Evolutionary conservation across 2,329 filamentous ascomycete species (phyloP).

Genomic region (Bipolaris sorokiniana): DNA sequence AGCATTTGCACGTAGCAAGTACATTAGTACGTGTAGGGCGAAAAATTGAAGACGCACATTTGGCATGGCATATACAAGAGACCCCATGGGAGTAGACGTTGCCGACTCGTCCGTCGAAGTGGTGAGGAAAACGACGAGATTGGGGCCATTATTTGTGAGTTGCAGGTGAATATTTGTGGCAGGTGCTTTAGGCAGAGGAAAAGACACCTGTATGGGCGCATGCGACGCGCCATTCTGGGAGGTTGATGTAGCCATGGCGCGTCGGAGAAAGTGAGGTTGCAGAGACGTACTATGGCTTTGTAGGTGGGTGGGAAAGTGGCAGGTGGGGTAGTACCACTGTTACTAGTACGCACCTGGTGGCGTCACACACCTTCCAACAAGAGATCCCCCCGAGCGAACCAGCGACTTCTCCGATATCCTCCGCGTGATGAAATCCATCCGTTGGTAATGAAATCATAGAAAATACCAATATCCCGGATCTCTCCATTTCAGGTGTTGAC

Average conservation of each 20-base stretch:
- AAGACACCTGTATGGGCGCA: constrained; percentile 61
- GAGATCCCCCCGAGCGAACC: neutral
- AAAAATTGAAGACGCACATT: constrained; percentile 64
- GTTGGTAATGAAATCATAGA: neutral
- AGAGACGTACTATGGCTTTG: constrained; percentile 8
- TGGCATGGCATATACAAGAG: constrained; percentile 91
- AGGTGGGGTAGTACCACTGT: constrained; percentile 7
- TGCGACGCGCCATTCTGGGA: constrained; percentile 23
- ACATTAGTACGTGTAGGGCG: neutral
- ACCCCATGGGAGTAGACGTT: constrained; percentile 66
- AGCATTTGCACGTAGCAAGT: constrained; percentile 8
- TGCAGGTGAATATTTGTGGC: constrained; percentile 66
- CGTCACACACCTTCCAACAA: constrained; percentile 2
- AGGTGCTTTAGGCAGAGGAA: constrained; percentile 63
- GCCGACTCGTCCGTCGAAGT: constrained; percentile 54
- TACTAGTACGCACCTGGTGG: neutral
- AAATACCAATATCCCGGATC: neutral
- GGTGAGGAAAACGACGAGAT: constrained; percentile 63
- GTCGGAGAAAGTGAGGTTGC: neutral
- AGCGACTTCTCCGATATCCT: neutral
- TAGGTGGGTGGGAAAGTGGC: neutral
- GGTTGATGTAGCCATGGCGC: constrained; percentile 27
- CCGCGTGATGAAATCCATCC: no score
- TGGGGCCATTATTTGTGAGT: constrained; percentile 60
- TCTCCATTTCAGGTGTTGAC: no score